Percentiles rank a stretch among this genome's conserved stretches.
These are phyloP conservation scores for Phlyctochytrium planicorne DNA, from an alignment of 192 early-diverging fungal species.

Conservation along the genomic window DNA sequence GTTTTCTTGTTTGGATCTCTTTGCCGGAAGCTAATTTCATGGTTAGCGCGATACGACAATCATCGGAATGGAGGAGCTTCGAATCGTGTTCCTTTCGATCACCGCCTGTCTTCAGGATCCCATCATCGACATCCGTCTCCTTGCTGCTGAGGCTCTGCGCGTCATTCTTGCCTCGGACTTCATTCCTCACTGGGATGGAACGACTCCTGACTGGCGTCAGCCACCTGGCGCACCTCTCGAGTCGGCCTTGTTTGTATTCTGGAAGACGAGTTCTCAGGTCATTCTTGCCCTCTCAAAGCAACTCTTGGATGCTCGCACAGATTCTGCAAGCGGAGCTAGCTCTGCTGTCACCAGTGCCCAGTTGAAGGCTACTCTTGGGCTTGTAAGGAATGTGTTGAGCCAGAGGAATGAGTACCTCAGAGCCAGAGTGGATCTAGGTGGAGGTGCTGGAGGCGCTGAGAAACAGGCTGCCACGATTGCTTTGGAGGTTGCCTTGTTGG, in stretches of 20 bases:
- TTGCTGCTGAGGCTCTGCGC: slow-evolving; percentile 70
- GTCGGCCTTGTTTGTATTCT: slow-evolving; percentile 67
- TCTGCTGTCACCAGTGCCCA: background rate
- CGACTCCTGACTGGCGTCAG: slow-evolving; percentile 36
- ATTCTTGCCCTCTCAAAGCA: slow-evolving; percentile 63
- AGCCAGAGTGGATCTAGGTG: background rate
- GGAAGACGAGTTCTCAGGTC: slow-evolving; percentile 71
- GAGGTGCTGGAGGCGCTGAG: slow-evolving; percentile 46
- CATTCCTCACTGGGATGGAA: slow-evolving; percentile 78
- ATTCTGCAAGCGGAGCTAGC: background rate
- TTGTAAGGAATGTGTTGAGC: slow-evolving; percentile 28
- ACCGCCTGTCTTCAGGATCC: slow-evolving; percentile 73
- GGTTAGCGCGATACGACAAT: slow-evolving; percentile 60
- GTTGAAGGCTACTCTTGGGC: slow-evolving; percentile 25
- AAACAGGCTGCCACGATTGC: slow-evolving; percentile 66
- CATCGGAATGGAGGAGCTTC: slow-evolving; percentile 69
- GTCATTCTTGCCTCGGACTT: slow-evolving; percentile 70
- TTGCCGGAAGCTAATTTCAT: background rate
- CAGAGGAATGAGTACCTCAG: slow-evolving; percentile 39
- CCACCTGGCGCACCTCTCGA: slow-evolving; percentile 46
- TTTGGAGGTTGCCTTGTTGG: slow-evolving; percentile 72
- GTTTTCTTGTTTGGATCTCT: slow-evolving; percentile 10
- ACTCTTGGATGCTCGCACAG: slow-evolving; percentile 58
- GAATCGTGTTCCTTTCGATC: slow-evolving; percentile 69
- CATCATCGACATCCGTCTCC: slow-evolving; percentile 65